Evolutionary conservation across 164 flowering plant genomes (phyloP).

Genomic region (Stephania cephalantha): DNA sequence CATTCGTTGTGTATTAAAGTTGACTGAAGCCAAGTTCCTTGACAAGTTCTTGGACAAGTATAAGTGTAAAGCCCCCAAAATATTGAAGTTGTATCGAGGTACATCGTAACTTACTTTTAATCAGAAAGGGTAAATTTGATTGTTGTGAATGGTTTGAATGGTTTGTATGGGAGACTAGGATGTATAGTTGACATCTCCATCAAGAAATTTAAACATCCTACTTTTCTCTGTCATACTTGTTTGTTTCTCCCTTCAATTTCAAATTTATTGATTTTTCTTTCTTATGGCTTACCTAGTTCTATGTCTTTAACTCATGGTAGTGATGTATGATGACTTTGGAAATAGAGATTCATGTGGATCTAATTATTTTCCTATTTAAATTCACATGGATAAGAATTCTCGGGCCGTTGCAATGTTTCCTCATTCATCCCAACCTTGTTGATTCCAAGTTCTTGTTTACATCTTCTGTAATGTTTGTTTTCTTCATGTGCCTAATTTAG

Average conservation of each 20-base stretch:
- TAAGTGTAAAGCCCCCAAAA: background rate
- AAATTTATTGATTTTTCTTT: background rate
- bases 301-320: background rate
- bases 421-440: background rate
- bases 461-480: no score
- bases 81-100: constrained; percentile 5
- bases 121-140: background rate
- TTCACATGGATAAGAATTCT: no score
- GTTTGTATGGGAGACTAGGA: background rate
- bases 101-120: background rate
- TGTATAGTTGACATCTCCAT: background rate
- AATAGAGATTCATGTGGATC: no score
- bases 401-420: background rate
- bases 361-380: no score
- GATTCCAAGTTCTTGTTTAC: background rate
- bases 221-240: background rate
- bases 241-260: background rate
- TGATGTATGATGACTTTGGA: background rate
- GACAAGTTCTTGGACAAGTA: constrained; percentile 4
- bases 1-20: background rate
- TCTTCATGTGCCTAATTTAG: no score
- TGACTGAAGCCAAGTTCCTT: constrained; percentile 1
- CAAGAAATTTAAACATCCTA: background rate
- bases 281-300: background rate
- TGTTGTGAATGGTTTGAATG: background rate